phyloP scores from a whole-genome alignment of 306 rosid genomes.

The Glycyrrhiza uralensis region DNA sequence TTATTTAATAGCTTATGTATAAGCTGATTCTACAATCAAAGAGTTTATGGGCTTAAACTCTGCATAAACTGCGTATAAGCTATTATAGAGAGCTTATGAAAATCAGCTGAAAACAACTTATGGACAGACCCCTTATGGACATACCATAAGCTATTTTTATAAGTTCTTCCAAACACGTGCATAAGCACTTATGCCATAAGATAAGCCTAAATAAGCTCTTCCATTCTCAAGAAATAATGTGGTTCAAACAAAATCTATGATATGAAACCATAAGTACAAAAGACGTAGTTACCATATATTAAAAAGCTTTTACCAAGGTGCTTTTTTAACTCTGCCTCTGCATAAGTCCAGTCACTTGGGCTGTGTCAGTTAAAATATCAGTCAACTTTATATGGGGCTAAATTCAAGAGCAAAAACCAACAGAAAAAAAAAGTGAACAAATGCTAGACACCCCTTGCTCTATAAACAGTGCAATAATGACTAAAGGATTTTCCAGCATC shows the following conservation, averaged over 20 bases:
- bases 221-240: background rate
- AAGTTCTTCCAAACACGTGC: no score
- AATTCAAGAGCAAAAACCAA: constrained; percentile 7
- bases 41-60: no score
- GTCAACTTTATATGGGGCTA: constrained; percentile 18
- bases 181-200: no score
- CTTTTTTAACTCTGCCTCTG: constrained; percentile 71
- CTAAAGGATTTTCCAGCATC: background rate
- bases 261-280: constrained; percentile 1
- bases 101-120: no score
- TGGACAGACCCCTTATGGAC: no score
- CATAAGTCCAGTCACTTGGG: constrained; percentile 83
- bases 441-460: background rate
- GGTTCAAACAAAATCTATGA: background rate
- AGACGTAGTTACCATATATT: constrained; percentile 54
- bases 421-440: constrained; percentile 14
- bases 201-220: no score
- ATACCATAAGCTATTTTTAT: no score
- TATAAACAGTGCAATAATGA: background rate
- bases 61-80: no score
- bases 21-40: no score
- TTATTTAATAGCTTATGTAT: no score
- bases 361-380: constrained; percentile 49
- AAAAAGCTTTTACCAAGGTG: constrained; percentile 71
- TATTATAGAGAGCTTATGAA: no score